Evolutionary conservation across 2,329 filamentous ascomycete species (phyloP), one percentile per base, ranked within the genome.

Genomic region (Colletotrichum karsti): DNA sequence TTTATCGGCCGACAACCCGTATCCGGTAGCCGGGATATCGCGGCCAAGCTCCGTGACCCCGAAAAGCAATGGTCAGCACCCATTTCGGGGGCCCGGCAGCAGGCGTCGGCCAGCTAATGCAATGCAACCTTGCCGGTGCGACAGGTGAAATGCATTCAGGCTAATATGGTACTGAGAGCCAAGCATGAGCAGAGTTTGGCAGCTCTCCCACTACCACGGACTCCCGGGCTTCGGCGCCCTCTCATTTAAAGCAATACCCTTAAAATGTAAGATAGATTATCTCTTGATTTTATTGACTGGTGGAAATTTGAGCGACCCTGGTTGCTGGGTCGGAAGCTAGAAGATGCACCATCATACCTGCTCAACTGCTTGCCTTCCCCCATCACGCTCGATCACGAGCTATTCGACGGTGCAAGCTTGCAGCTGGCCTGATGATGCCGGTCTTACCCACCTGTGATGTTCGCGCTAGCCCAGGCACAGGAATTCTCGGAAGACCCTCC

Each of bases 381-480:
- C 20, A n/a, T 44, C 13, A n/a, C 24, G n/a, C 8, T 2, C 24
- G 13, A 50, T 20, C 26, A 20, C 18, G 12, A 18, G 26, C 26
- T 30, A 22, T 5, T 51, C 12, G 18, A 28, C 26, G 35, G 18
- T 7, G 3, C 24, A 26, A 30, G 33, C 28, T 20, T 39, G 15
- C 20, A 30, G 33, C 28, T 20, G 30, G 15, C 20, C 12, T 18
- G 6, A 44, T 41, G 15, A 22, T 10, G 42, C 51, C 5, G n/a
- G 18, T 30, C 35, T 51, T 63, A 37, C 44, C 20, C 42, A 44
- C 57, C 48, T 30, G 28, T 35, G 5, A 33, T 18, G 26, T 8
- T 57, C 42, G 51, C 59, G 51, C 63, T 67, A 67, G 30, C 28
- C 63, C 51, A 67, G 63, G 63, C 63, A 63, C 59, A 67, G 63